Percentiles rank a stretch among this genome's conserved stretches.
Evolutionary conservation across 345 rosid species (phyloP).

Genomic region (Euclidium syriacum): DNA sequence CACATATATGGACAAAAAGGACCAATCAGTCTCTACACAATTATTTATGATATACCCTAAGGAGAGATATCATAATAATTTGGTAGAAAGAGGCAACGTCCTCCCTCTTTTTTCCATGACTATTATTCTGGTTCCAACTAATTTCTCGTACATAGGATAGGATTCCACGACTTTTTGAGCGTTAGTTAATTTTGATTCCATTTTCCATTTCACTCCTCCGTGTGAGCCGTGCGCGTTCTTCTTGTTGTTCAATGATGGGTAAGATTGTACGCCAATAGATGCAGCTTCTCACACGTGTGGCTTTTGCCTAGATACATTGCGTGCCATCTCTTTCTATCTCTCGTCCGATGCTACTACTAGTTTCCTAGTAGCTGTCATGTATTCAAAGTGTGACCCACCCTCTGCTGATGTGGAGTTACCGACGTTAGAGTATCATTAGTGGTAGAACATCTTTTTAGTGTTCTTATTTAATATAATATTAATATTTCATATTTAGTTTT

Average conservation of each 20-base stretch:
- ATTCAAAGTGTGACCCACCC: neutral
- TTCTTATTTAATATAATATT: no score
- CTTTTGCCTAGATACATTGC: neutral
- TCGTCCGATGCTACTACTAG: no score
- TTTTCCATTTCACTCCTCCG: neutral
- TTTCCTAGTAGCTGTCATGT: neutral
- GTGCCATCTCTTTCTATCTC: neutral
- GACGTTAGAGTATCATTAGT: no score
- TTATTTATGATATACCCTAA: no score
- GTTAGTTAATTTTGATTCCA: neutral
- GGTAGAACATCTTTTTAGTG: no score
- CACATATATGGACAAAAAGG: neutral
- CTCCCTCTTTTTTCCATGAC: no score
- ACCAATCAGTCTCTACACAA: neutral
- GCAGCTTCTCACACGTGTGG: neutral
- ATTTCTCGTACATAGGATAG: neutral
- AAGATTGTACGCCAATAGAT: slow-evolving; percentile 3
- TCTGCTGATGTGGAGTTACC: neutral
- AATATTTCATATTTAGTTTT: no score
- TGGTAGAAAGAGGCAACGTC: no score
- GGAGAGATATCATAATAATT: no score
- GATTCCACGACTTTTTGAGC: neutral
- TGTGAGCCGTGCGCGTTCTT: neutral
- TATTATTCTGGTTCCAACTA: neutral
- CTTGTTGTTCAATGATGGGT: no score